phyloP scores from a whole-genome alignment of 176 grass and related monocot species.

The Carex scoparia region DNA sequence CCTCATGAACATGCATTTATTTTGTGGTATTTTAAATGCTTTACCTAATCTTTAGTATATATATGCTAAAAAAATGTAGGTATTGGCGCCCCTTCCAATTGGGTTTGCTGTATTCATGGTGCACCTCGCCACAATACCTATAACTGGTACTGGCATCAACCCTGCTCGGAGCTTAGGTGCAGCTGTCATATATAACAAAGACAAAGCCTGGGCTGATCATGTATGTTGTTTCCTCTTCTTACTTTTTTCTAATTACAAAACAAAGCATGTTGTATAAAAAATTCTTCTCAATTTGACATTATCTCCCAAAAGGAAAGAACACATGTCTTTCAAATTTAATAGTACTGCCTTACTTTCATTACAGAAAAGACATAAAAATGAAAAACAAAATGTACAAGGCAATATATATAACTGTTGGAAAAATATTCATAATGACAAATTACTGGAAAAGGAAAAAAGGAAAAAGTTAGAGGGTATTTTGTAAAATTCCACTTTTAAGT shows the following conservation, averaged over 20 bases:
- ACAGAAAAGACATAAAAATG: too few relatives aligned
- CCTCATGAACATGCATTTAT: neutral
- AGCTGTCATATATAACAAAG: conserved; percentile 64
- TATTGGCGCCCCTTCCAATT: conserved; percentile 85
- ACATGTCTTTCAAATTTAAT: neutral
- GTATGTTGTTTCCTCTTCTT: conserved; percentile 29
- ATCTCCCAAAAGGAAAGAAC: neutral
- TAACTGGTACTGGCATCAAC: conserved; percentile 90
- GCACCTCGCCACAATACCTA: conserved; percentile 80
- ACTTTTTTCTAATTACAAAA: neutral
- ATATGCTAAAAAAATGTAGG: conserved; percentile 31
- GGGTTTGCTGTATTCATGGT: conserved; percentile 94
- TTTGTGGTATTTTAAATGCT: neutral
- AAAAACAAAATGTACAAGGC: too few relatives aligned
- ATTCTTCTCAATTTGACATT: neutral
- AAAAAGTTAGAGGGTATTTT: too few relatives aligned
- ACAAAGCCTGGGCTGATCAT: conserved; percentile 69
- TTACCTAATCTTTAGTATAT: neutral
- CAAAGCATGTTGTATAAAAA: neutral
- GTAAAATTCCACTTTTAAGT: too few relatives aligned
- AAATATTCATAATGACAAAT: too few relatives aligned
- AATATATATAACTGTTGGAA: too few relatives aligned
- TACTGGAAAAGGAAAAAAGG: too few relatives aligned
- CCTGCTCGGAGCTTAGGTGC: conserved; percentile 77
- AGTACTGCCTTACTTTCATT: neutral